These are phyloP conservation scores for Marchantia polymorpha DNA, from an alignment of 225 moss, liverwort and hornwort species.

Conservation along the genomic window DNA sequence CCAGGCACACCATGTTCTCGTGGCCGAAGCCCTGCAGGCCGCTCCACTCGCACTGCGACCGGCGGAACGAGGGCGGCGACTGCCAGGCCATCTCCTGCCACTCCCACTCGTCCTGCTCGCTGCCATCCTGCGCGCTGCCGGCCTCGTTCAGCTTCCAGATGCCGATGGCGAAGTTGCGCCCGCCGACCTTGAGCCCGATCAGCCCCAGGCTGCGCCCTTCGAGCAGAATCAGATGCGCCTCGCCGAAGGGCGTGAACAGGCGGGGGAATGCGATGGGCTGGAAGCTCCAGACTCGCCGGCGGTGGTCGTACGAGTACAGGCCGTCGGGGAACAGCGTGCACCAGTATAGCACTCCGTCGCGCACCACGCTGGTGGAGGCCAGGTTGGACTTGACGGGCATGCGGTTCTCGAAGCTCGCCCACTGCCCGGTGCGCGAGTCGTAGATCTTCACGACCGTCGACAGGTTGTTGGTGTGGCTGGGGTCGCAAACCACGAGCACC, in stretches of 20 bases:
- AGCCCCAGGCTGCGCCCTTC: conserved; percentile 25
- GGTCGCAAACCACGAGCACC: conserved; percentile 30
- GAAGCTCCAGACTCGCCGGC: conserved; percentile 21
- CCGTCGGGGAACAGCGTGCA: conserved; percentile 34
- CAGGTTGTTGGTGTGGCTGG: conserved; percentile 23
- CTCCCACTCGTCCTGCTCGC: not conserved
- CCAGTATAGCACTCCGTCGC: conserved; percentile 35
- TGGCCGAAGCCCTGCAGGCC: conserved; percentile 28
- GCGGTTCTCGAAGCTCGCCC: conserved; percentile 14
- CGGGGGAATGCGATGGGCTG: conserved; percentile 21
- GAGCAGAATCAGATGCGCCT: conserved; percentile 23
- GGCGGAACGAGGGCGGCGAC: conserved; percentile 14
- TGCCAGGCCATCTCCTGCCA: conserved; percentile 25
- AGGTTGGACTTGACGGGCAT: conserved; percentile 27
- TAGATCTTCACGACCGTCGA: conserved; percentile 28
- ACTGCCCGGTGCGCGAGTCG: conserved; percentile 25
- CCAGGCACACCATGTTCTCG: conserved; percentile 24
- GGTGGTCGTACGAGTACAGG: conserved; percentile 21
- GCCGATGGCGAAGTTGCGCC: conserved; percentile 31
- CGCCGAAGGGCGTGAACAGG: conserved; percentile 32
- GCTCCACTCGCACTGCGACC: conserved; percentile 13
- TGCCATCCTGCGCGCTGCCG: not conserved
- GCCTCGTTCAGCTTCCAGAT: conserved; percentile 22
- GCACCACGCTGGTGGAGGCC: conserved; percentile 29
- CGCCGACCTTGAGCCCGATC: conserved; percentile 35